These are phyloP conservation scores for Phytophthora capsici DNA, from an alignment of 352 stramenopile genomes.

Conservation along the genomic window DNA sequence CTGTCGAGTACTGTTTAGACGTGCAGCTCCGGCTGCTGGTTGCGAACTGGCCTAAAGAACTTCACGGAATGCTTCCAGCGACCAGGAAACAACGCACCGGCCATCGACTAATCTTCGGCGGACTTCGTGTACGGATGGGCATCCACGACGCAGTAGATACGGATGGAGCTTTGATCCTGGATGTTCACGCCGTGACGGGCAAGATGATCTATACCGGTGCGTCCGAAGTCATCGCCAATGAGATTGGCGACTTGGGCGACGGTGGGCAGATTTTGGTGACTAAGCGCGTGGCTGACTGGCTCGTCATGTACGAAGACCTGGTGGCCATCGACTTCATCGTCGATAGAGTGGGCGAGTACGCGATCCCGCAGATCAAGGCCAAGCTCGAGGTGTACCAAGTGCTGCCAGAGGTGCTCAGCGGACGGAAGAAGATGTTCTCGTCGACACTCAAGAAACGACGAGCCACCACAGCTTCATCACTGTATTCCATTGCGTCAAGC, in stretches of 20 bases:
- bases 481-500: slow-evolving; percentile 51
- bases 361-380: slow-evolving; percentile 50
- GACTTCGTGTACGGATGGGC: slow-evolving; percentile 64
- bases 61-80: slow-evolving; percentile 50
- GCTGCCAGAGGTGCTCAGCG: slow-evolving; percentile 45
- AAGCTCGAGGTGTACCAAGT: slow-evolving; percentile 63
- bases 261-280: slow-evolving; percentile 67
- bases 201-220: slow-evolving; percentile 69
- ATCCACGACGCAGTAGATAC: slow-evolving; percentile 60
- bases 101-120: slow-evolving; percentile 54
- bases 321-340: slow-evolving; percentile 53
- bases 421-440: slow-evolving; percentile 56
- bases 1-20: slow-evolving; percentile 67
- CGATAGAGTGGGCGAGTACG: slow-evolving; percentile 51
- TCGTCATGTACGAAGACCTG: slow-evolving; percentile 54
- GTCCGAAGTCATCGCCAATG: slow-evolving; percentile 60
- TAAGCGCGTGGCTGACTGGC: slow-evolving; percentile 56
- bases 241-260: slow-evolving; percentile 61
- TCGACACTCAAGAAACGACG: slow-evolving; percentile 49
- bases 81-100: slow-evolving; percentile 47
- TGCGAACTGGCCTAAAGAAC: slow-evolving; percentile 60
- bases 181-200: slow-evolving; percentile 58
- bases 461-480: slow-evolving; percentile 43
- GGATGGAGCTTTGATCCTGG: slow-evolving; percentile 49
- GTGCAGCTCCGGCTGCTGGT: slow-evolving; percentile 63